These are phyloP conservation scores for Ophryocystis elektroscirrha DNA, from an alignment of 169 alveolate species.

Conservation along the genomic window DNA sequence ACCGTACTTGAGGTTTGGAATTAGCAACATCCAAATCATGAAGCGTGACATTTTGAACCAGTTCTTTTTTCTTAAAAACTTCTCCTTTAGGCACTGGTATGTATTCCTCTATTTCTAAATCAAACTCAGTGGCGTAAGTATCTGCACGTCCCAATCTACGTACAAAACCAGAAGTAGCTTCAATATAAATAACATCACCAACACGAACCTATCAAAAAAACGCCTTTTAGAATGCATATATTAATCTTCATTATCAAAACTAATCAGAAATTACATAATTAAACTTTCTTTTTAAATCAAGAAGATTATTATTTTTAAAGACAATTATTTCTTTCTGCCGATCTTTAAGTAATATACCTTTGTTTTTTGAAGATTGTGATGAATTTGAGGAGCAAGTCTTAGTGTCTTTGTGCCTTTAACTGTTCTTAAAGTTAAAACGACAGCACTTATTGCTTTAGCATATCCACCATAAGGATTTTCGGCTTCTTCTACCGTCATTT, in stretches of 20 bases:
- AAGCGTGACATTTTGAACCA: constrained; percentile 92
- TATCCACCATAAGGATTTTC: constrained; percentile 28
- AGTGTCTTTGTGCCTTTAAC: constrained; percentile 88
- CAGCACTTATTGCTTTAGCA: constrained; percentile 73
- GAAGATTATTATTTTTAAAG: too few species aligned
- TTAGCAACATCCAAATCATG: constrained; percentile 98
- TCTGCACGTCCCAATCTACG: constrained; percentile 94
- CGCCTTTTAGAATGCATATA: neutral
- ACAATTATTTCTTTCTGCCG: too few species aligned
- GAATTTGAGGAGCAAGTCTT: constrained; percentile 85
- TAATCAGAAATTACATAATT: too few species aligned
- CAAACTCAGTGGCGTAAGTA: constrained; percentile 87
- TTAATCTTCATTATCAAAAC: neutral
- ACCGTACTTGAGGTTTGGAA: constrained; percentile 72
- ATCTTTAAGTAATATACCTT: too few species aligned
- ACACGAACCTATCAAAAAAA: constrained; percentile 10
- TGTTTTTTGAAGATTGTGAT: constrained; percentile 85
- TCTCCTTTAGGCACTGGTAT: constrained; percentile 89
- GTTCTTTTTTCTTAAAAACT: constrained; percentile 96
- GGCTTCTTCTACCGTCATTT: constrained; percentile 71
- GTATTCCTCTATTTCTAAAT: constrained; percentile 89
- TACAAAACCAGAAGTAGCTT: constrained; percentile 85
- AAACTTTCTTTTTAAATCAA: too few species aligned
- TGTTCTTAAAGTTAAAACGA: constrained; percentile 74
- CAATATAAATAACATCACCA: constrained; percentile 91